A percentile compares a stretch with the other conserved stretches of the same genome.
Conservation (phyloP, 139 green algal genomes). For the Picochlorum sp. region DNA sequence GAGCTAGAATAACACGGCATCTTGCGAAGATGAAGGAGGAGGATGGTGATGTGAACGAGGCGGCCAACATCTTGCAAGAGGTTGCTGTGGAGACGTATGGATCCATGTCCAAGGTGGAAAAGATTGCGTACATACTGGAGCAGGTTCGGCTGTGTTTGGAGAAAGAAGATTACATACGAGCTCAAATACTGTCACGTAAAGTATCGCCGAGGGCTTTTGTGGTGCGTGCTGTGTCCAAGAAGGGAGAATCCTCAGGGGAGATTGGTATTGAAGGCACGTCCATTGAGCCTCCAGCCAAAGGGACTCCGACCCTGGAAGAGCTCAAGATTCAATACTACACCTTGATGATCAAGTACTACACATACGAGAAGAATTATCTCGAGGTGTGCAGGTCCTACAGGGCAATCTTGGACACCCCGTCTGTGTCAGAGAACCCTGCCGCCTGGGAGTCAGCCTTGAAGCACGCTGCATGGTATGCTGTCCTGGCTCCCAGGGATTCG, state of each 20-base stretch:
- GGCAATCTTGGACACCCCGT: constrained; percentile 50
- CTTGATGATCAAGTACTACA: constrained; percentile 84
- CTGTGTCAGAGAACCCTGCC: constrained; percentile 36
- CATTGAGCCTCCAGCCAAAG: constrained; percentile 76
- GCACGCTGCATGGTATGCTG: constrained; percentile 80
- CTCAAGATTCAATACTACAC: constrained; percentile 94
- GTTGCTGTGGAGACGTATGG: constrained; percentile 98
- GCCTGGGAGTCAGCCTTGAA: constrained; percentile 41
- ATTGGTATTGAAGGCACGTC: constrained; percentile 85
- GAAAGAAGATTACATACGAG: constrained; percentile 78
- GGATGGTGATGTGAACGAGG: constrained; percentile 86
- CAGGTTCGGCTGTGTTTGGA: constrained; percentile 83
- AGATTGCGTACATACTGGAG: constrained; percentile 98
- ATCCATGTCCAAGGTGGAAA: constrained; percentile 96
- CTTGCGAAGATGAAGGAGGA: constrained; percentile 84
- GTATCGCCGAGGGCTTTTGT: constrained; percentile 83
- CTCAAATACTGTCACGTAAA: constrained; percentile 86
- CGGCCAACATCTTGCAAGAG: constrained; percentile 93
- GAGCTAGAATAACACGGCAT: constrained; percentile 76
- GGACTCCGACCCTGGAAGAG: constrained; percentile 72
- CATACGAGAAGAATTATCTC: constrained; percentile 79
- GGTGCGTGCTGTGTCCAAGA: constrained; percentile 26
- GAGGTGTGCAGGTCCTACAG: constrained; percentile 82
- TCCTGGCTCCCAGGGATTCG: constrained; percentile 69
- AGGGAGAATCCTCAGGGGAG: constrained; percentile 66